Evolutionary conservation across 1,139 yeast genomes (phyloP).

Genomic region (Debaryomyces fabryi): DNA sequence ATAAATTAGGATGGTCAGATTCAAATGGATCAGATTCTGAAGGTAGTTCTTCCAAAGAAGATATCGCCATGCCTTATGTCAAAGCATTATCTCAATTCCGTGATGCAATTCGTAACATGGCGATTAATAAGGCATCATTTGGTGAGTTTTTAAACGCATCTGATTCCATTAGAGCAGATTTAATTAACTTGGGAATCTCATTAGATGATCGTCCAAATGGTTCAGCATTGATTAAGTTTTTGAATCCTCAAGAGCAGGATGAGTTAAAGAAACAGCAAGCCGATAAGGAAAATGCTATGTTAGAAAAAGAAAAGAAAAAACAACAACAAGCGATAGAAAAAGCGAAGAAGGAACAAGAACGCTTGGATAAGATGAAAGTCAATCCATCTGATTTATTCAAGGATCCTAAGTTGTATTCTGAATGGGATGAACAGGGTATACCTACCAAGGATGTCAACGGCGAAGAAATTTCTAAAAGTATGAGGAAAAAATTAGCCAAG

Average conservation of each 20-base stretch:
- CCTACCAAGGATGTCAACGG: slow-evolving; percentile 81
- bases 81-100: slow-evolving; percentile 78
- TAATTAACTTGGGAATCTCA: slow-evolving; percentile 76
- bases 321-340: slow-evolving; percentile 40
- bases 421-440: slow-evolving; percentile 84
- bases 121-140: slow-evolving; percentile 64
- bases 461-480: slow-evolving; percentile 85
- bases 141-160: slow-evolving; percentile 55
- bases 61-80: slow-evolving; percentile 74
- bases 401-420: slow-evolving; percentile 55
- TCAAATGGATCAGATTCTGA: slow-evolving; percentile 18
- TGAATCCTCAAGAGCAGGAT: slow-evolving; percentile 66
- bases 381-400: slow-evolving; percentile 76
- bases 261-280: slow-evolving; percentile 66
- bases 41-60: slow-evolving; percentile 52
- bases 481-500: slow-evolving; percentile 77
- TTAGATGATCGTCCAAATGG: slow-evolving; percentile 87
- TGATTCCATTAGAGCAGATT: slow-evolving; percentile 51
- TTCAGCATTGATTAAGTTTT: slow-evolving; percentile 78
- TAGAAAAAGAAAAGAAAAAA: slow-evolving; percentile 46
- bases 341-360: slow-evolving; percentile 66
- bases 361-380: slow-evolving; percentile 67
- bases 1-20: slow-evolving; percentile 79
- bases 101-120: slow-evolving; percentile 73
- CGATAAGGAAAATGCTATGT: slow-evolving; percentile 54